These are phyloP conservation scores for Wakefieldia striispora DNA, from an alignment of 768 basidiomycete species.

Conservation along the genomic window DNA sequence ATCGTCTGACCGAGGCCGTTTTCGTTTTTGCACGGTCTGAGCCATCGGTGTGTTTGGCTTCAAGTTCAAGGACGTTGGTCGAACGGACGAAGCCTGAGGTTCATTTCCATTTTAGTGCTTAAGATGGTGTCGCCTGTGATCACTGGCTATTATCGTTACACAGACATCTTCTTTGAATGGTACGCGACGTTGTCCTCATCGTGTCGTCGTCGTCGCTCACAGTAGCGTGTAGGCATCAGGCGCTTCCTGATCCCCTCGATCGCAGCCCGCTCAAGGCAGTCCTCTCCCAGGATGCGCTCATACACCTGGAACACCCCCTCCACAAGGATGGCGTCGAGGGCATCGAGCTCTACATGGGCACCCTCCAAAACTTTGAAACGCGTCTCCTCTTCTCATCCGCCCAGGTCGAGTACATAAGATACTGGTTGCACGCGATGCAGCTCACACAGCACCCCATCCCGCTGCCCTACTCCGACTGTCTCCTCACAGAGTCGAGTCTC, in stretches of 20 bases:
- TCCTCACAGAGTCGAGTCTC: constrained; percentile 59
- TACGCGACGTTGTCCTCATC: constrained; percentile 24
- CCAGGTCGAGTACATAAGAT: constrained; percentile 82
- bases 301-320: constrained; percentile 71
- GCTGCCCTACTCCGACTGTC: constrained; percentile 75
- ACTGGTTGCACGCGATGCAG: constrained; percentile 76
- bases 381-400: constrained; percentile 81
- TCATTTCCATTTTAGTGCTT: constrained; percentile 13
- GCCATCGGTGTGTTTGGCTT: constrained; percentile 45
- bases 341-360: constrained; percentile 73
- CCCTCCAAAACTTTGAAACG: constrained; percentile 66
- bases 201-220: neutral
- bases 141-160: constrained; percentile 79
- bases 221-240: constrained; percentile 45
- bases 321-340: constrained; percentile 62
- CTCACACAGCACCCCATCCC: constrained; percentile 65
- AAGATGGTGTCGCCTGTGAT: constrained; percentile 42
- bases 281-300: constrained; percentile 68
- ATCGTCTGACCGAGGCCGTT: constrained; percentile 33
- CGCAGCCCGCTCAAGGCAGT: constrained; percentile 64
- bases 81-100: neutral
- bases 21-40: constrained; percentile 60
- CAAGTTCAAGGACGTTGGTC: neutral
- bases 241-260: constrained; percentile 58
- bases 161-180: constrained; percentile 86